Percentiles rank a stretch among this genome's conserved stretches.
Evolutionary conservation across 2,329 filamentous ascomycete genomes (phyloP).

Genomic region (Aspergillus ustus): DNA sequence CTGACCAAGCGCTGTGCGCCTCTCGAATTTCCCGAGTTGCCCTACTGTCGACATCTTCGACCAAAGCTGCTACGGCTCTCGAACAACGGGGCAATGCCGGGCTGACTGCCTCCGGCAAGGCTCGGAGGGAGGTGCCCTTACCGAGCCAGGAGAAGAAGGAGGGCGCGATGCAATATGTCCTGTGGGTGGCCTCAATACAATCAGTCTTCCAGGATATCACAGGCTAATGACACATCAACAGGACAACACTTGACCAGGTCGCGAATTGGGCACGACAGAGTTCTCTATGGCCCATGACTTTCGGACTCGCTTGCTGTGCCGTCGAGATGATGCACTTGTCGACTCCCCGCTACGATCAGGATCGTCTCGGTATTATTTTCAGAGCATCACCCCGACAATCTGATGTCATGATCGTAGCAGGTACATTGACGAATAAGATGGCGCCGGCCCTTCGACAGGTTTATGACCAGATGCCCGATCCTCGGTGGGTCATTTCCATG

Average conservation of each 20-base stretch:
- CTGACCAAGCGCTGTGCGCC: constrained; percentile 33
- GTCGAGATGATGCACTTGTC: constrained; percentile 95
- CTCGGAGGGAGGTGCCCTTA: constrained; percentile 53
- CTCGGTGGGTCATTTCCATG: constrained; percentile 86
- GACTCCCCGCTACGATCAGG: constrained; percentile 87
- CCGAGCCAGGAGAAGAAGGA: constrained; percentile 56
- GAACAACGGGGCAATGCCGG: constrained; percentile 40
- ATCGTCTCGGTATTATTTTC: constrained; percentile 88
- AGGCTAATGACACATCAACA: constrained; percentile 24
- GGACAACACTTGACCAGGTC: constrained; percentile 67
- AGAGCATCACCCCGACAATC: constrained; percentile 84
- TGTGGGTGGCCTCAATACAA: constrained; percentile 39
- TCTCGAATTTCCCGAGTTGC: constrained; percentile 43
- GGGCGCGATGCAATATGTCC: constrained; percentile 57
- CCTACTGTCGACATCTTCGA: constrained; percentile 48
- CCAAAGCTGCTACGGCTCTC: constrained; percentile 48
- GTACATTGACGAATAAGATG: constrained; percentile 96
- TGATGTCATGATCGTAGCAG: constrained; percentile 92
- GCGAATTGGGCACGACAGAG: constrained; percentile 88
- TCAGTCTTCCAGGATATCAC: not conserved
- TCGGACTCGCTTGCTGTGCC: constrained; percentile 88
- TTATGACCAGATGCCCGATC: constrained; percentile 96
- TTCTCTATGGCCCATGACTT: constrained; percentile 91
- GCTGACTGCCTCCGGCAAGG: constrained; percentile 48
- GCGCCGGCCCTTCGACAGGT: constrained; percentile 85